Percentiles rank a stretch among this genome's conserved stretches.
Evolutionary conservation across 345 rosid species (phyloP).

Genomic region (Linum tenue): DNA sequence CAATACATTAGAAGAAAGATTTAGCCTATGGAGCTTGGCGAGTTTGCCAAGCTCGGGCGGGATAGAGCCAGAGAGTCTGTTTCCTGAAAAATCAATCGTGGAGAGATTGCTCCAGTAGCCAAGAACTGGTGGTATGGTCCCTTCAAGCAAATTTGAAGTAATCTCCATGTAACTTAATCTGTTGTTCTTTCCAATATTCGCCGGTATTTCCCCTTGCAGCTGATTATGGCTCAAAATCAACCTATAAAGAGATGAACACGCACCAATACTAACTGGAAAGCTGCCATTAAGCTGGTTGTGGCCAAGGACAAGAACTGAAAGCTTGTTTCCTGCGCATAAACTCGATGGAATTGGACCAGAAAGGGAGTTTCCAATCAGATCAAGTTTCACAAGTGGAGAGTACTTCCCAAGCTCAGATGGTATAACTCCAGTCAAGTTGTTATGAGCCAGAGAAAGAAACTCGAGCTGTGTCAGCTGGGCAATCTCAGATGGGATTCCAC

Average conservation of each 20-base stretch:
- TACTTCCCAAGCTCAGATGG: slow-evolving; percentile 20
- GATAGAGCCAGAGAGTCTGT: slow-evolving; percentile 25
- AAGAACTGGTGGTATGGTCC: slow-evolving; percentile 21
- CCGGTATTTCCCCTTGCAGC: slow-evolving; percentile 24
- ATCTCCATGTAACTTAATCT: slow-evolving; percentile 19
- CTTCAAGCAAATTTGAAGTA: slow-evolving; percentile 27
- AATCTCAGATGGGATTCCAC: slow-evolving; percentile 23
- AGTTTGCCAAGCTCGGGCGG: slow-evolving; percentile 31
- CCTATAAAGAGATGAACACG: slow-evolving; percentile 26
- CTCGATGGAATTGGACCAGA: slow-evolving; percentile 25
- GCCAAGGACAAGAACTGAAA: slow-evolving; percentile 21
- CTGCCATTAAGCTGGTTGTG: slow-evolving; percentile 24
- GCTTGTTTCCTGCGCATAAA: slow-evolving; percentile 20
- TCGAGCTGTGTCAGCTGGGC: slow-evolving; percentile 18
- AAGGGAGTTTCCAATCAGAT: slow-evolving; percentile 27
- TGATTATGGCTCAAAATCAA: slow-evolving; percentile 26
- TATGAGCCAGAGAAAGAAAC: slow-evolving; percentile 30
- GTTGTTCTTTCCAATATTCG: slow-evolving; percentile 15
- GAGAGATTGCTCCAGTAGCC: slow-evolving; percentile 31
- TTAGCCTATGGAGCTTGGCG: slow-evolving; percentile 22
- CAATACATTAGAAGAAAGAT: slow-evolving; percentile 21
- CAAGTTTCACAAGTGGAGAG: slow-evolving; percentile 20
- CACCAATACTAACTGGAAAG: slow-evolving; percentile 26
- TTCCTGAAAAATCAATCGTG: slow-evolving; percentile 31
- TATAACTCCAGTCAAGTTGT: slow-evolving; percentile 27